A percentile compares a stretch with the other conserved stretches of the same genome.
phyloP scores from a whole-genome alignment of 768 basidiomycete genomes.

The Cantharellus anzutake region DNA sequence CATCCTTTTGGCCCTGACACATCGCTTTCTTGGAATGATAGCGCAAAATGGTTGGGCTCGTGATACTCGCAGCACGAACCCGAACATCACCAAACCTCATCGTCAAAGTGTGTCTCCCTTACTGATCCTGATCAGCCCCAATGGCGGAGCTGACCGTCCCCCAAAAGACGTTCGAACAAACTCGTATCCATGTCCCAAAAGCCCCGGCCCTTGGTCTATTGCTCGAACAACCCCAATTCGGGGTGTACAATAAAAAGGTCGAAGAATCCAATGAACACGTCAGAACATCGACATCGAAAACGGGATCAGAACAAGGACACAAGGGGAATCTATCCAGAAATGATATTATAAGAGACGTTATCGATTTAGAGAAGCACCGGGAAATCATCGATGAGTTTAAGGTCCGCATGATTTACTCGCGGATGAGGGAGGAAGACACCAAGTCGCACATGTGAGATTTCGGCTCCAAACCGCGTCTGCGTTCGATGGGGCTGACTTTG shows the following conservation, averaged over 20 bases:
- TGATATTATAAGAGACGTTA: constrained; percentile 14
- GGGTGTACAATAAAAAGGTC: constrained; percentile 21
- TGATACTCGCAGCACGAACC: constrained; percentile 65
- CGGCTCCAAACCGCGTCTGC: constrained; percentile 34
- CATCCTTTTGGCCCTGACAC: constrained; percentile 6
- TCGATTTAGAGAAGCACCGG: constrained; percentile 52
- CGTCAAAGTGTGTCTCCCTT: constrained; percentile 34
- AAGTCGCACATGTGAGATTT: constrained; percentile 13
- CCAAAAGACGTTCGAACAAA: constrained; percentile 47
- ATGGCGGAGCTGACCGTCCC: too few species aligned
- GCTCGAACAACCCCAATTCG: constrained; percentile 40
- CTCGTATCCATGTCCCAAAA: constrained; percentile 71
- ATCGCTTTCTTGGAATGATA: constrained; percentile 17
- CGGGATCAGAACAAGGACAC: constrained; percentile 43
- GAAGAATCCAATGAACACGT: constrained; percentile 12
- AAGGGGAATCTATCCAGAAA: constrained; percentile 19
- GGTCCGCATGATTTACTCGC: constrained; percentile 63
- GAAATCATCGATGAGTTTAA: constrained; percentile 68
- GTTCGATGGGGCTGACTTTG: constrained; percentile 17
- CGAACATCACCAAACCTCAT: constrained; percentile 56
- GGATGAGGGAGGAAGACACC: constrained; percentile 74
- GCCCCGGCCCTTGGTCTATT: constrained; percentile 89
- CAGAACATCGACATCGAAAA: constrained; percentile 10
- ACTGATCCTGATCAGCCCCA: background rate
- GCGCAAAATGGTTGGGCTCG: constrained; percentile 92